Percentiles rank a stretch among this genome's conserved stretches.
Conservation (phyloP, 1,139 yeast species). For the Candida gigantensis region DNA sequence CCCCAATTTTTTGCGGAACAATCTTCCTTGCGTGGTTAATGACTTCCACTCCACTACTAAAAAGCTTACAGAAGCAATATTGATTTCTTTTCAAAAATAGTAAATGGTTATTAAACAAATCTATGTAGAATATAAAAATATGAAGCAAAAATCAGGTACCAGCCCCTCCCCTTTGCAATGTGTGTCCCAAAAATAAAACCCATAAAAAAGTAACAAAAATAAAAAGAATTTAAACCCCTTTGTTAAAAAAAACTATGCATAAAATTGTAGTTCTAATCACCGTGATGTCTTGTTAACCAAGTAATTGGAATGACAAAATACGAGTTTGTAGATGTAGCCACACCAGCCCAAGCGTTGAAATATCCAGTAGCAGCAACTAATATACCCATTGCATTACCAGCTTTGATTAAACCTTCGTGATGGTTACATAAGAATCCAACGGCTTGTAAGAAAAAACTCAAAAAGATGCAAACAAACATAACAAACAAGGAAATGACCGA, state of each 20-base stretch:
- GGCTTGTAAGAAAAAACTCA: constrained; percentile 38
- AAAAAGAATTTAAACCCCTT: background rate
- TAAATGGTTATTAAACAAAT: no score
- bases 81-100: no score
- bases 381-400: constrained; percentile 74
- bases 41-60: no score
- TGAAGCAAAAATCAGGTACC: background rate
- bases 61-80: no score
- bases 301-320: constrained; percentile 33
- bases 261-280: background rate
- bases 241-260: background rate
- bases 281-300: background rate
- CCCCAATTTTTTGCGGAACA: no score
- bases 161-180: background rate
- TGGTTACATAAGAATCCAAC: constrained; percentile 35
- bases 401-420: constrained; percentile 37
- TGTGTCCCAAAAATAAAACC: background rate
- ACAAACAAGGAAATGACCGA: constrained; percentile 35
- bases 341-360: constrained; percentile 64
- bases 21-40: no score
- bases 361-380: constrained; percentile 39
- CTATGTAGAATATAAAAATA: no score
- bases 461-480: constrained; percentile 32
- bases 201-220: background rate
- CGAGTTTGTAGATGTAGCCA: constrained; percentile 62